A percentile compares a stretch with the other conserved stretches of the same genome.
phyloP scores from a whole-genome alignment of 164 flowering plant genomes.

The Piper betle region DNA sequence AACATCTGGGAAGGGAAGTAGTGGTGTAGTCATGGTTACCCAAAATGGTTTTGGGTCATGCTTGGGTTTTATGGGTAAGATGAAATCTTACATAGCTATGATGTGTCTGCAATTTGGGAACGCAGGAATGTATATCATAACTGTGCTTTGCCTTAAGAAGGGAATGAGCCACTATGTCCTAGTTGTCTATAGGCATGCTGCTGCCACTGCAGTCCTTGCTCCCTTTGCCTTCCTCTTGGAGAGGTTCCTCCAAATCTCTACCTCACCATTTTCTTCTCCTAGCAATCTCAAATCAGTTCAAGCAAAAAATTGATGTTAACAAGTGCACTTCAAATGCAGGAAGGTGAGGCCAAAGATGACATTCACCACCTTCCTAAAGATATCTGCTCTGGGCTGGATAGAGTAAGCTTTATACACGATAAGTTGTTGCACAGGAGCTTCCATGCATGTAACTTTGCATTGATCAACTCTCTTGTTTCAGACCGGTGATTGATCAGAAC shows the following conservation, averaged over 20 bases:
- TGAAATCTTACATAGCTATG: conserved; percentile 69
- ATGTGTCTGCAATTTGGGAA: conserved; percentile 64
- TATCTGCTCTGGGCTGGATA: conserved; percentile 53
- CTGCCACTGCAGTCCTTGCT: conserved; percentile 46
- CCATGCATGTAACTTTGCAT: background rate
- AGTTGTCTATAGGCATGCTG: conserved; percentile 60
- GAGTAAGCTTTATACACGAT: conserved; percentile 40
- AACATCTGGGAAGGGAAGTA: background rate
- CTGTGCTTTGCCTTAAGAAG: conserved; percentile 42
- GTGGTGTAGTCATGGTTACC: background rate
- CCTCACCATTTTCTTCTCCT: no score
- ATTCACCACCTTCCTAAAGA: conserved; percentile 41
- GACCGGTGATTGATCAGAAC: conserved; percentile 90
- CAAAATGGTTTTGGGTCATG: background rate
- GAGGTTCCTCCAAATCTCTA: conserved; percentile 22
- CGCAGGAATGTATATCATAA: conserved; percentile 72
- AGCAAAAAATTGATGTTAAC: no score
- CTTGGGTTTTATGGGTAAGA: conserved; percentile 11
- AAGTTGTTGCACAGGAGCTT: no score
- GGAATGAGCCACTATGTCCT: conserved; percentile 71
- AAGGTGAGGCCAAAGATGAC: conserved; percentile 75
- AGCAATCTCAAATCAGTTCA: no score
- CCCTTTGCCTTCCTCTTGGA: conserved; percentile 71
- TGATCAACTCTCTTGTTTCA: conserved; percentile 9
- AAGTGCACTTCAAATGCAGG: conserved; percentile 20